Percentiles rank a stretch among this genome's conserved stretches.
phyloP scores from a whole-genome alignment of 345 rosid species.

The Combretum micranthum region DNA sequence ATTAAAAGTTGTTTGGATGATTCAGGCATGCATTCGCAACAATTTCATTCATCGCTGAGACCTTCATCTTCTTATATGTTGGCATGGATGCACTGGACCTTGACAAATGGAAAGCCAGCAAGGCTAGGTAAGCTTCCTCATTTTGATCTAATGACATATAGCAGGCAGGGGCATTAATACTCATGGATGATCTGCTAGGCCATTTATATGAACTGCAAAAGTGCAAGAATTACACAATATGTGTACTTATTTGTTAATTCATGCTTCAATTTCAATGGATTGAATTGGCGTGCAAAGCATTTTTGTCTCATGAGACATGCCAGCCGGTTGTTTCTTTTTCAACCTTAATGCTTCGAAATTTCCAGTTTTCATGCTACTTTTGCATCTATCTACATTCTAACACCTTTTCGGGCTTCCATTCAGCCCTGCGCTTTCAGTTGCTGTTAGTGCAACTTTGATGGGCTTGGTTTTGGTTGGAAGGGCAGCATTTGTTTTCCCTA shows the following conservation, averaged over 20 bases:
- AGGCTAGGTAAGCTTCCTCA: constrained; percentile 30
- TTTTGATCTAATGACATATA: not conserved
- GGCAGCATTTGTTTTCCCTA: constrained; percentile 57
- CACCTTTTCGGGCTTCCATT: not conserved
- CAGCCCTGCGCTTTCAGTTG: constrained; percentile 33
- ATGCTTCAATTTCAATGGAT: too few species aligned
- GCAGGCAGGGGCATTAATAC: too few species aligned
- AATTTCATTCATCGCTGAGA: constrained; percentile 65
- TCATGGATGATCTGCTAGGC: too few species aligned
- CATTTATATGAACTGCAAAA: too few species aligned
- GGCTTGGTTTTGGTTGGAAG: constrained; percentile 53
- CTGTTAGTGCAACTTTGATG: constrained; percentile 43
- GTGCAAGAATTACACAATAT: too few species aligned
- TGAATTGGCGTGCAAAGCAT: too few species aligned
- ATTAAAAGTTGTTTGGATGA: constrained; percentile 5
- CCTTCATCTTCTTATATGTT: constrained; percentile 59
- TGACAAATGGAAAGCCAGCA: constrained; percentile 50
- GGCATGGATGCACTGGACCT: constrained; percentile 67
- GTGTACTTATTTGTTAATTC: too few species aligned
- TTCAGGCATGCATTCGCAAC: constrained; percentile 76
- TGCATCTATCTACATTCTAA: not conserved
- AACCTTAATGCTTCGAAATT: not conserved
- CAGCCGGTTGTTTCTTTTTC: not conserved
- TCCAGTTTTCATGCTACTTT: too few species aligned
- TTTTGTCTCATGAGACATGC: too few species aligned